Evolutionary conservation across 345 rosid genomes (phyloP), one percentile per base, ranked within the genome.

Genomic region (Euclidium syriacum): DNA sequence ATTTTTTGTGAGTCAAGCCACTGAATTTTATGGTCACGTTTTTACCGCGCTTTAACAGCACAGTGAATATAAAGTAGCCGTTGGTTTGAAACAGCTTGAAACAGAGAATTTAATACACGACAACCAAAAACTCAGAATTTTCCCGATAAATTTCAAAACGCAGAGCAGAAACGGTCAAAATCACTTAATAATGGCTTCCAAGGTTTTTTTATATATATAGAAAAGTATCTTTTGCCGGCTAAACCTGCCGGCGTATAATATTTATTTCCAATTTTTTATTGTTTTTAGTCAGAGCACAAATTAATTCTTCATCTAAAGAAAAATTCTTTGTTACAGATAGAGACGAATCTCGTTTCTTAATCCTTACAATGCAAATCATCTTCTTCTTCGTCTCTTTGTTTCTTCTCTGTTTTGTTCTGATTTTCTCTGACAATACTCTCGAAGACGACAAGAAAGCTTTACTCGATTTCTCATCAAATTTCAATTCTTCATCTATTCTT

Each of bases 381-480:
- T 10, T 17, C 33, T 38, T 68, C 20, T 35, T 75, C 65, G 64
- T 79, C 53, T 69, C 72, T 61, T 66, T 42, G 39, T 3, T 79
- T 61, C 66, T 79, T 61, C 66, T 76, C 70, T 65, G 70, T 53
- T 56, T 75, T 48, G 77, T 60, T 77, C 50, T 77, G 19, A 16
- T 71, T 41, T 30, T 50, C 51, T 67, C 75, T 16, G 83, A 82
- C 41, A n/a, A n/a, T n/a, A 81, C 83, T 17, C 76, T 69, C 16
- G 85, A 81, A 32, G 81, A 82, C 32, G 98, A 92, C 67, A 85
- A 76, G 85, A 77, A 58, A 57, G 94, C 95, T 62, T 72, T 92
- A 71, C 86, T 85, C 18, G 84, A 83, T 22, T 92, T 92, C 59
- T 76, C 61, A 15, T 75, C 71, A 40, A 47, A 33, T 14, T 66